A percentile compares a stretch with the other conserved stretches of the same genome.
phyloP scores from a whole-genome alignment of 176 grass and related monocot genomes.

The Hordeum vulgare region MorexV3_pseudomolecules_assembly NC_058519.1:39480061-39480560 shows the following conservation, averaged over 20 bases:
- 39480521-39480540: not conserved
- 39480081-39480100: not conserved
- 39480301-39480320: not conserved
- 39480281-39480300: not conserved
- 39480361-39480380: not conserved
- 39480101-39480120: not conserved
- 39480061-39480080: not conserved
- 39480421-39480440: not conserved
- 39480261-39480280: too few species aligned
- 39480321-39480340: not conserved
- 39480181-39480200: not conserved
- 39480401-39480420: slow-evolving; percentile 27
- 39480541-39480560: not conserved
- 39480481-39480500: not conserved
- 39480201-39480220: not conserved
- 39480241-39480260: not conserved
- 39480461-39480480: not conserved
- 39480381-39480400: not conserved
- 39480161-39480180: not conserved
- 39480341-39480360: not conserved
- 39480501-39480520: not conserved
- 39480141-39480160: too few species aligned
- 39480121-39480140: not conserved
- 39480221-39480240: not conserved
- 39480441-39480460: not conserved